Base-by-base conservation (phyloP, 176 grass and related monocot genomes). In the Rhynchospora tenuis region DNA sequence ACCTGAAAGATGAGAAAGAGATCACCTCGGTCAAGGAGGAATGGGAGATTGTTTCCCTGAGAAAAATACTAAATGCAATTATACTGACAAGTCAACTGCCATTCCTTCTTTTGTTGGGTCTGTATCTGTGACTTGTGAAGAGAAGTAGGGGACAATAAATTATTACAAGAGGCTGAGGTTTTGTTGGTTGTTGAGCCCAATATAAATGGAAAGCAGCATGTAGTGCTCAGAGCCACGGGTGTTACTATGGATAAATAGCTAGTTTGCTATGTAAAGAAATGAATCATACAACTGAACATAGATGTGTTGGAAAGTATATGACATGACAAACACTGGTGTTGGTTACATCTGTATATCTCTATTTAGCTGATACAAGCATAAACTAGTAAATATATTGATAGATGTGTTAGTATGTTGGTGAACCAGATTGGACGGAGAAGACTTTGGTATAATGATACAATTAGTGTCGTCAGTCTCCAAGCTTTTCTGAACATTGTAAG, bases 161-260 rank as follows among this genome's bases (percentile, higher is more conserved):
- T 2, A 0, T 0, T 73, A 55, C 92, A 94, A 9, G 73, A 93
- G 84, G 91, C 86, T 0, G 77, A 90, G 80, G 91, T 91, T 7
- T 85, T 87, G 0, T 19, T 93, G 23, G 26, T 90, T 6, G 64
- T 95, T 44, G 88, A 95, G 59, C 82, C 84, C 1, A 84, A 90
- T 64, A 84, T 78, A 20, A 51, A 85, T 13, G 90, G 89, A 10
- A 84, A 38, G 28, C 95, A 93, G 19, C 79, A 82, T 84, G 90
- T 93, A 64, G 89, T 88, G 82, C 82, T 98, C 47, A 91, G 87
- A 80, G 92, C 95, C 33, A 58, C 91, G 24, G 88, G 88, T 78
- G 54, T 93, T n/a, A 83, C 80, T 86, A 87, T 82, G 78, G 81
- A 65, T 46, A 70, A 13, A 43, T 59, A 80, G 17, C 5, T 79